Evolutionary conservation across 345 rosid species (phyloP), one percentile per base, ranked within the genome.

Genomic region (Geranium brycei): DNA sequence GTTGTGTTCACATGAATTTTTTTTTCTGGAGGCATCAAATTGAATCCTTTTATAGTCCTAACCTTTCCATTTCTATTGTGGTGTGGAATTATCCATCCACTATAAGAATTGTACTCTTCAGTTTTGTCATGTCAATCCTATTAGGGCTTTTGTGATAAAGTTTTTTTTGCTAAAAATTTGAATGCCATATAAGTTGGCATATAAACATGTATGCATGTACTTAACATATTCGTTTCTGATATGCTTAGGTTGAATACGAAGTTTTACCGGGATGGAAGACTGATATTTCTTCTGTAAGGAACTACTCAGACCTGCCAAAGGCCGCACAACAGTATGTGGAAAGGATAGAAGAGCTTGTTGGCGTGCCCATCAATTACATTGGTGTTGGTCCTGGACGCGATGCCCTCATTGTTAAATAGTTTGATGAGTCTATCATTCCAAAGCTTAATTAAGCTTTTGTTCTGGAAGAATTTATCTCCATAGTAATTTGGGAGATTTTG

Each of bases 321-420:
- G 88, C 87, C 58, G 97, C 97, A 4, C 81, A 55, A 8, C 86
- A 63, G 58, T 90, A 85, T 53, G 95, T 90, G 51, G 96, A 93
- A 77, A 85, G 96, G 82, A 83, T 93, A 60, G 97, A 93, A 71
- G 89, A 93, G 66, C 91, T 90, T 0, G 87, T 90, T 19, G 99
- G 90, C 3, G 85, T 85, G 23, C 91, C 93, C 0, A 64, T 91
- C 67, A 80, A 89, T 73, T 91, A 87, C 75, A 89, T 92, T 53
- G 98, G 98, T 58, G 81, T 87, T 4, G 98, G 96, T 2, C 95
- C 98, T 0, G 91, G 96, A 58, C 91, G 98, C 31, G 91, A 89
- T 57, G 98, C 98, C 59, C 96, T 92, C 63, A 89, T 89, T 62
- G 78, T 62, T 75, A 92, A 89, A 69, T 91, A 74, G 78, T 73